phyloP scores from a whole-genome alignment of 2,329 filamentous ascomycete species.

The Sphaerulina musiva region DNA sequence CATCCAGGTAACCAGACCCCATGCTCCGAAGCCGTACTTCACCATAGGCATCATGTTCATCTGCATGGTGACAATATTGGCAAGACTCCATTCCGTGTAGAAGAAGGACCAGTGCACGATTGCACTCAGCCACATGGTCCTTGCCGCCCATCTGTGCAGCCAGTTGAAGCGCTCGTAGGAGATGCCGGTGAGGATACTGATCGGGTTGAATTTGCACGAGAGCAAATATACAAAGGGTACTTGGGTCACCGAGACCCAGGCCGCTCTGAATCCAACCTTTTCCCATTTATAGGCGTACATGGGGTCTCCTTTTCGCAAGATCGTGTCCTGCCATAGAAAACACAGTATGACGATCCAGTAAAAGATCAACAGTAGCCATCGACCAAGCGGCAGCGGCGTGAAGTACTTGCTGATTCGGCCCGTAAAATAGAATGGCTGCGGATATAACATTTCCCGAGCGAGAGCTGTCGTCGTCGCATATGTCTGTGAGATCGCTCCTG shows the following conservation, averaged over 20 bases:
- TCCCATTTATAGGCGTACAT: constrained; percentile 40
- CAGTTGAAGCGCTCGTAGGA: constrained; percentile 49
- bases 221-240: constrained; percentile 57
- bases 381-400: constrained; percentile 29
- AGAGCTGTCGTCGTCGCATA: constrained; percentile 27
- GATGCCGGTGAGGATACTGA: constrained; percentile 43
- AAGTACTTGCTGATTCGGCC: constrained; percentile 29
- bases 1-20: constrained; percentile 47
- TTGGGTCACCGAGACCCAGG: constrained; percentile 60
- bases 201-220: constrained; percentile 39
- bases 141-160: constrained; percentile 48
- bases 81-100: constrained; percentile 48
- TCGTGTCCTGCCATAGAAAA: constrained; percentile 29
- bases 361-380: constrained; percentile 26
- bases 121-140: constrained; percentile 47
- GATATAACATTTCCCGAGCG: constrained; percentile 26
- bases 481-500: constrained; percentile 20
- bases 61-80: constrained; percentile 46
- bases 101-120: constrained; percentile 52
- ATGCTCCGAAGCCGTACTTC: constrained; percentile 48
- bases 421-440: constrained; percentile 29
- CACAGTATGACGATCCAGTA: constrained; percentile 30
- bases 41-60: constrained; percentile 45
- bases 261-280: constrained; percentile 60
- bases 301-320: constrained; percentile 23